Evolutionary conservation across 257 asterid genomes (phyloP), one percentile per base, ranked within the genome.

Genomic region (Eustoma russellianum): DNA sequence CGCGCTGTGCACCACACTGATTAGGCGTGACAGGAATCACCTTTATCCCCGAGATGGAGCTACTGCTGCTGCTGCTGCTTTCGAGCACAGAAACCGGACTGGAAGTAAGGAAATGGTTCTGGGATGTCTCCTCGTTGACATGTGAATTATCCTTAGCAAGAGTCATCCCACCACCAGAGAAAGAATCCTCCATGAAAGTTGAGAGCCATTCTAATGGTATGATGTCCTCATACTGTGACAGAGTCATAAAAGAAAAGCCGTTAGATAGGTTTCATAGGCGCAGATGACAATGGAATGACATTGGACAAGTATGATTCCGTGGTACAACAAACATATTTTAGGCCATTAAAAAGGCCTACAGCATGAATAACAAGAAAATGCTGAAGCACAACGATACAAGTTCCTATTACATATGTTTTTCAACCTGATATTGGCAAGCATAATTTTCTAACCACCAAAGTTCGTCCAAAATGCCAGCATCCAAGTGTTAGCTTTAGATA

Each of bases 51-150:
- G 79, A 80, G 64, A 60, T 62, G 28, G 73, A 66, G 30, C 66
- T 61, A 11, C 79, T 82, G 69, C 78, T 70, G 63, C 74, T 78
- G 66, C 83, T 86, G 79, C 88, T 83, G 70, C 94, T 88, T 62
- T 88, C 93, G 0, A 87, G 63, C 48, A 81, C 89, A 0, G 94
- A 87, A 41, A 84, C 73, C 0, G 95, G 97, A 52, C 97, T 88
- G 5, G 79, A 72, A 30, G 78, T 69, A 47, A 69, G 88, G 79
- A 74, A 82, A 35, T 65, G 79, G 68, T 45, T 70, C 58, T 59
- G 58, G 6, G 76, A 19, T 15, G 66, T 60, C 54, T 61, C 69
- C 48, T 65, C 68, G 55, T 59, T 70, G 46, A 38, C 34, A 13
- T 59, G 59, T 44, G 66, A 19, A 67, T 66, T 70, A 19, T 82